A percentile compares a stretch with the other conserved stretches of the same genome.
Evolutionary conservation across 1,284 basidiomycete genomes (phyloP).

Genomic region (Somion occarium): DNA sequence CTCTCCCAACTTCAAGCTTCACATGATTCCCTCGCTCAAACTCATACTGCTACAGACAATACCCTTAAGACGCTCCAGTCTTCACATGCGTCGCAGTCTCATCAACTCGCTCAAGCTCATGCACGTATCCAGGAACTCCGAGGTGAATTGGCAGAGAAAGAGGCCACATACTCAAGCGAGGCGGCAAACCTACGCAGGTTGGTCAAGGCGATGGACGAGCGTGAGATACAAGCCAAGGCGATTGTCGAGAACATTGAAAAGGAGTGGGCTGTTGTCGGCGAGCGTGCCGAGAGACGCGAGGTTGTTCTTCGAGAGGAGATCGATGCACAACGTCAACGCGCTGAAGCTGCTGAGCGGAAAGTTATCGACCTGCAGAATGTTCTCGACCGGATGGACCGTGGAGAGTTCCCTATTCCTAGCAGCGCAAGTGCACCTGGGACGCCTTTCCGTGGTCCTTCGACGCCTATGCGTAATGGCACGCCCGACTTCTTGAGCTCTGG

Average conservation of each 20-base stretch:
- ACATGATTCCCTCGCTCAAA: conserved; percentile 64
- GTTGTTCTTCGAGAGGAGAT: conserved; percentile 59
- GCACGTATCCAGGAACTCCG: conserved; percentile 67
- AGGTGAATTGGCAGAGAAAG: conserved; percentile 73
- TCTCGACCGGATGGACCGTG: conserved; percentile 58
- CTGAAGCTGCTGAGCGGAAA: conserved; percentile 59
- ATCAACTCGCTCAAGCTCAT: conserved; percentile 68
- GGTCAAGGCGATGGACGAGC: conserved; percentile 76
- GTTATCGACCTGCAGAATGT: conserved; percentile 59
- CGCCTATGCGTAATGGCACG: conserved; percentile 42
- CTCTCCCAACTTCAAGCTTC: conserved; percentile 68
- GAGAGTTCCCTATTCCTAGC: conserved; percentile 56
- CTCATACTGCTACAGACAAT: conserved; percentile 53
- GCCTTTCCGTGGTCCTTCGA: conserved; percentile 34
- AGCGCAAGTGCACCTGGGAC: conserved; percentile 26
- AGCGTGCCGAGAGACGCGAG: conserved; percentile 66
- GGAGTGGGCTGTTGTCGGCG: conserved; percentile 71
- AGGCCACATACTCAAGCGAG: conserved; percentile 74
- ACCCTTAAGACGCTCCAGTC: conserved; percentile 68
- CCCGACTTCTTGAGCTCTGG: conserved; percentile 41
- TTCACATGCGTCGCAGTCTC: conserved; percentile 59
- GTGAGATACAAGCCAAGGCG: conserved; percentile 74
- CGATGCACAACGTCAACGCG: conserved; percentile 53
- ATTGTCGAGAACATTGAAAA: conserved; percentile 75
- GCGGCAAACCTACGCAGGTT: conserved; percentile 67